A percentile compares a stretch with the other conserved stretches of the same genome.
Evolutionary conservation across 1,139 yeast species (phyloP).

Genomic region (Trichomonascaceae sp.): DNA sequence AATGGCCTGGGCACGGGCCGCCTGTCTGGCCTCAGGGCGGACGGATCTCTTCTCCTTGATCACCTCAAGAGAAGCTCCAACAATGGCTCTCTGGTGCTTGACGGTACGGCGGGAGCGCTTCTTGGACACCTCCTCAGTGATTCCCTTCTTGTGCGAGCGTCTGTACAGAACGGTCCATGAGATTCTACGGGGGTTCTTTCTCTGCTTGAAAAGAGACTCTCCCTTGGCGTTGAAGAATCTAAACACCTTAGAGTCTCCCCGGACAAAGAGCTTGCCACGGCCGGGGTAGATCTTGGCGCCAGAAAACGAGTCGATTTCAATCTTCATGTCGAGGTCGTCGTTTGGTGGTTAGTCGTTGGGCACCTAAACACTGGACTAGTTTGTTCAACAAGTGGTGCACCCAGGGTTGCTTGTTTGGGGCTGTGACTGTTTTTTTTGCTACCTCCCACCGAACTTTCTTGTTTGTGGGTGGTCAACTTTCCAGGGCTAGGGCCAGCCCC

Average conservation of each 20-base stretch:
- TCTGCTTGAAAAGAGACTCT: conserved; percentile 96
- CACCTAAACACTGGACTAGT: neutral
- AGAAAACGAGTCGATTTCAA: conserved; percentile 98
- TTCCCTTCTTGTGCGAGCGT: conserved; percentile 99
- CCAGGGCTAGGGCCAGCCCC: too few species aligned
- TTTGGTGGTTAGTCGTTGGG: conserved; percentile 4
- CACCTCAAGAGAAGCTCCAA: conserved; percentile 97
- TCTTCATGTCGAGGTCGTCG: conserved; percentile 56
- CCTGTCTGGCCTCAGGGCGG: conserved; percentile 97
- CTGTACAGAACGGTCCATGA: conserved; percentile 99
- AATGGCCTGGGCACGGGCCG: conserved; percentile 86
- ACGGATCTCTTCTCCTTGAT: conserved; percentile 95
- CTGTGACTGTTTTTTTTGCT: neutral
- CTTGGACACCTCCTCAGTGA: conserved; percentile 95
- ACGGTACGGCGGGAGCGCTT: conserved; percentile 96
- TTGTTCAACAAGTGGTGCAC: neutral
- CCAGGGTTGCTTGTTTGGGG: neutral
- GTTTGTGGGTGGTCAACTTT: too few species aligned
- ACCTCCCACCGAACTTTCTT: neutral
- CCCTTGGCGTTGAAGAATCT: conserved; percentile 98
- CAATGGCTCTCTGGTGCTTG: conserved; percentile 98
- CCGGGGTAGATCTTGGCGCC: conserved; percentile 99
- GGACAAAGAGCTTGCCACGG: conserved; percentile 89
- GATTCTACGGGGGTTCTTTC: conserved; percentile 99
- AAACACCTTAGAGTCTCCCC: conserved; percentile 99